Percentiles rank a stretch among this genome's conserved stretches.
Evolutionary conservation across 2,329 filamentous ascomycete species (phyloP).

Genomic region (Apiospora kogelbergensis): DNA sequence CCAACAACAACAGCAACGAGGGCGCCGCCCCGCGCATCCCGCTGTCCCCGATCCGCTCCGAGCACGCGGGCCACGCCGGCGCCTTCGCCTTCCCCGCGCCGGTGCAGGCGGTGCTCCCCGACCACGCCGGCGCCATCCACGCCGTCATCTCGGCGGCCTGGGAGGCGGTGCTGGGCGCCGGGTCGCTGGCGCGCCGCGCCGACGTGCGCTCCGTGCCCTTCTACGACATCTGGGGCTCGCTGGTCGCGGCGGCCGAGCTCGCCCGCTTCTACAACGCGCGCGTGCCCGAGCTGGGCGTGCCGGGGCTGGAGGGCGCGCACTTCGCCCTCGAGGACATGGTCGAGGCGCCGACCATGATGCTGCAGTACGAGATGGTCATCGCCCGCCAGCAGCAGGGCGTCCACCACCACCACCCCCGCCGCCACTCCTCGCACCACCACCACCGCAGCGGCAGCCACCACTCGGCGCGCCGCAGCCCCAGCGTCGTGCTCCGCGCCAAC

Average conservation of each 20-base stretch:
- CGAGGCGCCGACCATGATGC: slow-evolving; percentile 48
- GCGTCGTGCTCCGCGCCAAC: slow-evolving; percentile 20
- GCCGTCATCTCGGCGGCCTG: slow-evolving; percentile 43
- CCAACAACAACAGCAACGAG: neutral
- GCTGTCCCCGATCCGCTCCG: slow-evolving; percentile 25
- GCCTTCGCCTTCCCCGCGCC: slow-evolving; percentile 12
- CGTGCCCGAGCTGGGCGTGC: slow-evolving; percentile 36
- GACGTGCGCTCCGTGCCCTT: slow-evolving; percentile 47
- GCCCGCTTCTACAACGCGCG: slow-evolving; percentile 44
- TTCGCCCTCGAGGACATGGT: slow-evolving; percentile 49
- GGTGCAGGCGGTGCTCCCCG: slow-evolving; percentile 34
- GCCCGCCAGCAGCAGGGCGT: slow-evolving; percentile 25
- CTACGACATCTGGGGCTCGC: slow-evolving; percentile 50
- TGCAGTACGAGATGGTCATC: slow-evolving; percentile 44
- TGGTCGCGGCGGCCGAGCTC: slow-evolving; percentile 49
- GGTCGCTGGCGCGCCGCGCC: slow-evolving; percentile 38
- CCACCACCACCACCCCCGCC: neutral
- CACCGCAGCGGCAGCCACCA: slow-evolving; percentile 8
- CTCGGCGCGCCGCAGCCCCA: slow-evolving; percentile 19
- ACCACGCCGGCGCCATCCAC: slow-evolving; percentile 42
- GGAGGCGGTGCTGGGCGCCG: slow-evolving; percentile 43
- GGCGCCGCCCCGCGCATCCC: slow-evolving; percentile 39
- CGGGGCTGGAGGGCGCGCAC: slow-evolving; percentile 31
- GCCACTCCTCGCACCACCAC: too few relatives aligned
- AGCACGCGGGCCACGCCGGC: slow-evolving; percentile 23